Conservation (phyloP, 2,329 filamentous ascomycete genomes). For the Ambrosiella cleistominuta region DNA sequence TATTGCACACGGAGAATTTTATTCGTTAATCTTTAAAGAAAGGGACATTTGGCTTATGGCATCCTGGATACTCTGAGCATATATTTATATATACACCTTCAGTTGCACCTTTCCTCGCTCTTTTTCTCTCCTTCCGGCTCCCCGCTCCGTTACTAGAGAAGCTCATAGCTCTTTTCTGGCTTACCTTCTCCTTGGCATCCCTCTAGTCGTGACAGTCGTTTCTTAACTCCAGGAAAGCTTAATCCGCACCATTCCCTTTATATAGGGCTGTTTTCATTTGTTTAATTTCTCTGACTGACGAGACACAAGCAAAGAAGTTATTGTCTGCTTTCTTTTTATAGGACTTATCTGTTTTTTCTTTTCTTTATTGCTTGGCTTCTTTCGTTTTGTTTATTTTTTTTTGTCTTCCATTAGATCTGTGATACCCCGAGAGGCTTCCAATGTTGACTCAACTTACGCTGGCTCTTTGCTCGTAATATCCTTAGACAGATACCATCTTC, state of each 20-base stretch:
- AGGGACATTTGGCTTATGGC: neutral
- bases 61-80: too few relatives aligned
- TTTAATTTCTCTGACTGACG: neutral
- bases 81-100: too few relatives aligned
- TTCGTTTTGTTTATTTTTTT: neutral
- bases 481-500: too few relatives aligned
- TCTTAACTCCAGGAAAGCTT: neutral
- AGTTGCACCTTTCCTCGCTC: neutral
- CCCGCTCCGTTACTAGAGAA: neutral
- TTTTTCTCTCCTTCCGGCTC: neutral
- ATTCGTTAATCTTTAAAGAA: neutral
- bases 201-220: neutral
- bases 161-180: neutral
- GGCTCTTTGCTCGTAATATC: too few relatives aligned
- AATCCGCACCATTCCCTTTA: neutral
- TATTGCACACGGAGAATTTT: neutral
- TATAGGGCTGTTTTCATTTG: neutral
- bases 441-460: neutral
- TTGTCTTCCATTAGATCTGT: neutral
- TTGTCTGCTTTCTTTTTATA: too few relatives aligned
- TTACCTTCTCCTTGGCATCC: neutral
- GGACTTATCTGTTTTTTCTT: neutral
- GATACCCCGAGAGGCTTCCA: neutral
- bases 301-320: too few relatives aligned
- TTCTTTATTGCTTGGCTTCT: neutral